A percentile compares a stretch with the other conserved stretches of the same genome.
Conservation (phyloP, 768 basidiomycete genomes). For the Trametes gibbosa region DNA sequence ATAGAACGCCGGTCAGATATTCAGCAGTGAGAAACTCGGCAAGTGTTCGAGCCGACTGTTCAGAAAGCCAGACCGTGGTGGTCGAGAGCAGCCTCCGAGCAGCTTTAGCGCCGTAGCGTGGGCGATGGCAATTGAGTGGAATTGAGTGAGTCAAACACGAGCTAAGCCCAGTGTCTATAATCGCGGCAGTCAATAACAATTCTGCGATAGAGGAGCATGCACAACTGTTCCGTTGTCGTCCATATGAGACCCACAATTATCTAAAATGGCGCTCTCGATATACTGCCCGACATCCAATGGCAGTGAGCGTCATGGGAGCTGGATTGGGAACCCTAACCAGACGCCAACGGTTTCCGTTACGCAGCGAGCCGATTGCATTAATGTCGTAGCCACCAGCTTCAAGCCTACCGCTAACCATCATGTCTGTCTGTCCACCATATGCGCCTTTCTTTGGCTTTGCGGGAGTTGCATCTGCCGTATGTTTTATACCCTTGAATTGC, state of each 20-base stretch:
- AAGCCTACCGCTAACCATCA: constrained; percentile 15
- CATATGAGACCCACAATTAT: too few relatives aligned
- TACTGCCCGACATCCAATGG: too few relatives aligned
- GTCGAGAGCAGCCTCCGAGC: not conserved
- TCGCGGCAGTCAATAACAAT: too few relatives aligned
- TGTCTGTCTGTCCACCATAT: constrained; percentile 80
- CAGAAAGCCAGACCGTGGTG: not conserved
- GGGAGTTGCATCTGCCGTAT: constrained; percentile 89
- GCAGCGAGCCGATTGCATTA: too few relatives aligned
- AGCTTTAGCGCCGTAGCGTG: not conserved
- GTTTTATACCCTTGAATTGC: constrained; percentile 25
- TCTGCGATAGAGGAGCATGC: too few relatives aligned
- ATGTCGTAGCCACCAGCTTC: not conserved
- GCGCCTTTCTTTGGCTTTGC: constrained; percentile 98
- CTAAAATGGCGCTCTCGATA: too few relatives aligned
- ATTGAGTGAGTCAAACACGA: too few relatives aligned
- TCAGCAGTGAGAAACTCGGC: not conserved
- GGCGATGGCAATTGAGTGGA: not conserved
- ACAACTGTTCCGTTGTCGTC: too few relatives aligned
- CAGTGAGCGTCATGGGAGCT: too few relatives aligned
- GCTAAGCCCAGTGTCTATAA: too few relatives aligned
- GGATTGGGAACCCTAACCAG: constrained; percentile 6
- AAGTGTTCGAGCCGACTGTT: not conserved
- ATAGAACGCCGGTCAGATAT: not conserved
- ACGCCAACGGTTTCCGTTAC: constrained; percentile 2